Percentiles rank a stretch among this genome's conserved stretches.
These are phyloP conservation scores for Vicia faba DNA, from an alignment of 306 rosid species.

Conservation along the genomic window DNA sequence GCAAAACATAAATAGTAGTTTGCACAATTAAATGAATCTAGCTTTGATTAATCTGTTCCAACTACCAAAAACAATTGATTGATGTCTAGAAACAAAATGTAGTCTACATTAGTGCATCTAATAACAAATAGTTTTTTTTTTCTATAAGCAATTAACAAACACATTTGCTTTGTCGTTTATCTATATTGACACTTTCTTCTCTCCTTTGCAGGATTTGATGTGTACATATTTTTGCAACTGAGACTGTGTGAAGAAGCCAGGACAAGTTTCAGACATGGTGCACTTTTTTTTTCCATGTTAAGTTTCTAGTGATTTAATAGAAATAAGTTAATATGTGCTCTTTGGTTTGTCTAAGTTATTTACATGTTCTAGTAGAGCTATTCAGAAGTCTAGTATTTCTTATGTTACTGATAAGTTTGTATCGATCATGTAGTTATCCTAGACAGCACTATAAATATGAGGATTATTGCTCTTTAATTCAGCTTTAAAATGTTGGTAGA, in stretches of 20 bases:
- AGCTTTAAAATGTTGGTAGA: slow-evolving; percentile 9
- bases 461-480: slow-evolving; percentile 21
- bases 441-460: slow-evolving; percentile 28
- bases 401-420: slow-evolving; percentile 13
- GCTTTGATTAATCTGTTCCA: slow-evolving; percentile 39
- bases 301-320: slow-evolving; percentile 39
- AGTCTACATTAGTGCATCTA: slow-evolving; percentile 12
- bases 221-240: slow-evolving; percentile 45
- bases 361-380: slow-evolving; percentile 31
- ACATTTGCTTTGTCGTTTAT: slow-evolving; percentile 36
- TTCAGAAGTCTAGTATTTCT: slow-evolving; percentile 32
- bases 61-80: slow-evolving; percentile 39
- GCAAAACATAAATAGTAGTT: slow-evolving; percentile 29
- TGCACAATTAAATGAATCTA: slow-evolving; percentile 24
- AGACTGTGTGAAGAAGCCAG: slow-evolving; percentile 43
- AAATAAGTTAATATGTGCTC: slow-evolving; percentile 37
- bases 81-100: slow-evolving; percentile 29
- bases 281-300: slow-evolving; percentile 32
- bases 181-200: slow-evolving; percentile 29
- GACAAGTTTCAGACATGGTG: slow-evolving; percentile 38
- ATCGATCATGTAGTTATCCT: slow-evolving; percentile 27
- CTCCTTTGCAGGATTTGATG: slow-evolving; percentile 41
- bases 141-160: neutral
- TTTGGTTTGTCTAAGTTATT: slow-evolving; percentile 31
- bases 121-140: neutral